Base-by-base conservation (phyloP, 2,329 filamentous ascomycete species). In the Nothophaeocryptopus gaeumannii region DNA sequence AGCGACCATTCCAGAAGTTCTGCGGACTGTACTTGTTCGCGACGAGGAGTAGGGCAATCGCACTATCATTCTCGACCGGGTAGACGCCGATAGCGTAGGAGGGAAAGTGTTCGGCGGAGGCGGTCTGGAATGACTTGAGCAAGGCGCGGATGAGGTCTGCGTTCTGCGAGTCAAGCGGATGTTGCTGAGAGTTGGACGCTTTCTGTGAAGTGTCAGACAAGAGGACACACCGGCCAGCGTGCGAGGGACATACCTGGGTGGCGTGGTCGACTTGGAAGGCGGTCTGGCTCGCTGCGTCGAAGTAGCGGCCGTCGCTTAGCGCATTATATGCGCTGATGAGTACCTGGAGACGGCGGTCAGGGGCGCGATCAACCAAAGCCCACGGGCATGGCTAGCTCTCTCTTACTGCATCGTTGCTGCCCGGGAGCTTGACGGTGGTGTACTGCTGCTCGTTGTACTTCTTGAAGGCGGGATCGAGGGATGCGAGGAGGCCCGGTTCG, bases 1-100 rank as follows among this genome's bases (percentile, higher is more conserved):
- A 99, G 56, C 93, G 89, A 55, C 93, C 93, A 73, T 96, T 97
- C 90, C 93, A 97, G 79, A 90, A 99, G 78, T 99, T 99, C 69
- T 91, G 89, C 7, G 95, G 93, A 64, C 88, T 95, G 77, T 97
- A 97, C 72, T 96, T 96, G 77, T 93, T 96, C 49, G 91, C 88
- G 41, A 96, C 91, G 43, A 96, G 83, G 47, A 95, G 72, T 57
- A 96, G 78, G 40, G 90, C 89, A 53, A 97, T 72, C 62, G 84
- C 83, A 26, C 81, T 80, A 68, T 92, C 88, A 57, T 85, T 78
- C 61, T 89, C 82, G 60, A 83, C 84, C 9, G 92, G 89, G 69
- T 88, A 96, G 41, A 89, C 88, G 59, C 91, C 89, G 60, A 86
- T 86, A 10, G 87, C 83, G 45, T 85, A 86, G 63, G 82, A 86